Evolutionary conservation across 768 basidiomycete species (phyloP), one percentile per base, ranked within the genome.

Genomic region (Psilocybe azurescens): DNA sequence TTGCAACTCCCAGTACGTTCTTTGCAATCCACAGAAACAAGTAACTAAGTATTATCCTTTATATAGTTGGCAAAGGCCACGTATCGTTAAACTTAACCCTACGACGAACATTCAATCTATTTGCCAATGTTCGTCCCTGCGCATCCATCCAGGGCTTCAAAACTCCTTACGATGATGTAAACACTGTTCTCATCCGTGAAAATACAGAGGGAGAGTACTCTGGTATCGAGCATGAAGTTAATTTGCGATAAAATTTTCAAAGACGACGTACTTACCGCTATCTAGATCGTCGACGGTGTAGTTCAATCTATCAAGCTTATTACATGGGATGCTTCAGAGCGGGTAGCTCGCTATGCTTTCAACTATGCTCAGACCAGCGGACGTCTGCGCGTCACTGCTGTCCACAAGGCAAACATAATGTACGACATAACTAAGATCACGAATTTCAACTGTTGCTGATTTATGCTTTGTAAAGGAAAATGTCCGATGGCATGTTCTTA

Each of bases 391-490:
- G 97, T 99, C 64, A 99, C 97, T 28, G 97, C 97, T 46, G 97
- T 99, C 29, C 97, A 99, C 84, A 99, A 99, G 81, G 97, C 97
- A 24, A 97, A 97, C 74, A 98, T 99, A 83, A 99, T 99, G 97
- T 95, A 65, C 61, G 91, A 78, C 18, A 30, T 24, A 28, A 36
- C 16, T 48, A 39, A 39, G 41, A n/a, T 60, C 36, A 55, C 33
- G 33, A 32, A 24, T 24, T 53, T 24, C 24, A 24, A 24, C 24
- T 24, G 24, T 24, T 18, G 33, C 33, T 36, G 33, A 30, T 51
- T 47, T 49, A 67, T 58, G 2, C 50, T 54, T 2, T 47, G 14
- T 59, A 24, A 72, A 97, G 95, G 95, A 98, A 98, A 89, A 95
- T 99, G 92, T 99, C 97, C 18, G 97, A 99, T 75, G 97, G 97